Evolutionary conservation across 1,284 basidiomycete species (phyloP), one percentile per base, ranked within the genome.

Genomic region (Austropuccinia psidii): DNA sequence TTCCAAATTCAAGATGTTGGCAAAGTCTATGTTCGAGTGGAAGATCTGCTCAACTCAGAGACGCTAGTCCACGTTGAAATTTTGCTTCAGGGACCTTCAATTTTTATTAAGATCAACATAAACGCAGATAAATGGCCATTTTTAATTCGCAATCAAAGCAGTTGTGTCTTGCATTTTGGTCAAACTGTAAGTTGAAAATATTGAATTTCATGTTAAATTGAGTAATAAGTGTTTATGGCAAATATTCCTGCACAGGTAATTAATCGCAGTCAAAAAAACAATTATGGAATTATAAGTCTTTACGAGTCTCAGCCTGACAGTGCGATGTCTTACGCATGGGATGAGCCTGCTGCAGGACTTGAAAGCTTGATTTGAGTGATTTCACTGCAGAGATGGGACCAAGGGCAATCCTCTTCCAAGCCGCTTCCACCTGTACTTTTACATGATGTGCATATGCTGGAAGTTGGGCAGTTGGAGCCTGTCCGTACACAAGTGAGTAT

Each of bases 381-480:
- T 21, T n/a, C 55, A 27, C 55, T 67, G 9, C 65, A 31, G 19
- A 35, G 55, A 43, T 27, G n/a, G n/a, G n/a, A n/a, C n/a, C n/a
- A 35, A 95, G 95, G 4, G 39, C 43, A 29, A n/a, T 47, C 37
- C 47, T 69, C 75, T 77, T 75, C 76, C 65, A 45, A 47, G 35
- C 70, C 57, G 19, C 24, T 29, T 5, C 49, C 37, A 31, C 60
- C 60, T 7, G 37, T 64, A 24, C 31, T 73, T 64, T 39, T 73
- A 24, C 86, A 91, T 47, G 83, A 86, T 29, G 84, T 98, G 68
- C 96, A 98, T 79, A 89, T 97, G 75, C 89, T 97, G 87, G 96
- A 98, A 81, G 98, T 99, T 54, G 96, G 96, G 58, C 87, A 91
- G 75, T 85, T 97, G 45, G 82, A 93, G 15, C 96, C 96, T 0